Evolutionary conservation across 2,329 filamentous ascomycete genomes (phyloP).

Genomic region (Diaporthe vexans): DNA sequence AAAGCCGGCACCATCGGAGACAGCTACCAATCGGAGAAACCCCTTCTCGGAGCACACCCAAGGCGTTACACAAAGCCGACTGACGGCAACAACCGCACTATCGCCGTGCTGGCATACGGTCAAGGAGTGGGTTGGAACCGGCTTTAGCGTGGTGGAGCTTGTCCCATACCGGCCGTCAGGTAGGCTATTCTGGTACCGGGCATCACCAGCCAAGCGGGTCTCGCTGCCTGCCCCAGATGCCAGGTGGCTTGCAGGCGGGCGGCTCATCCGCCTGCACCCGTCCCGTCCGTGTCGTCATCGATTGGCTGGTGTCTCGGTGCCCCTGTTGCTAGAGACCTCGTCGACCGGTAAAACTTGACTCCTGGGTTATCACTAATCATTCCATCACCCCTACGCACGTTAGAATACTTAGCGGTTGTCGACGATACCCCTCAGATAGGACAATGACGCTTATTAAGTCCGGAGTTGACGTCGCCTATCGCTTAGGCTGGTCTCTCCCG

Average conservation of each 20-base stretch:
- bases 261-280: constrained; percentile 20
- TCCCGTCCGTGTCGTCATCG: constrained; percentile 17
- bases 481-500: too few relatives aligned
- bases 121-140: too few relatives aligned
- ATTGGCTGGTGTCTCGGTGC: not conserved
- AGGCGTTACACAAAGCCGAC: constrained; percentile 5
- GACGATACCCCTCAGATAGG: not conserved
- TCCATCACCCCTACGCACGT: not conserved
- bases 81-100: not conserved
- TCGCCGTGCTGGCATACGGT: not conserved
- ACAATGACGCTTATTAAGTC: not conserved
- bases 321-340: not conserved
- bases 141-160: not conserved
- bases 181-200: not conserved
- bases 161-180: not conserved
- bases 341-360: not conserved
- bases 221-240: not conserved
- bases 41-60: not conserved
- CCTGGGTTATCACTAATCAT: constrained; percentile 21
- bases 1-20: not conserved
- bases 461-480: not conserved
- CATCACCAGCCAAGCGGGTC: not conserved
- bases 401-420: not conserved
- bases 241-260: not conserved
- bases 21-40: constrained; percentile 7